Base-by-base conservation (phyloP, 495 filamentous ascomycete species). In the Aspergillus cavernicola region DNA sequence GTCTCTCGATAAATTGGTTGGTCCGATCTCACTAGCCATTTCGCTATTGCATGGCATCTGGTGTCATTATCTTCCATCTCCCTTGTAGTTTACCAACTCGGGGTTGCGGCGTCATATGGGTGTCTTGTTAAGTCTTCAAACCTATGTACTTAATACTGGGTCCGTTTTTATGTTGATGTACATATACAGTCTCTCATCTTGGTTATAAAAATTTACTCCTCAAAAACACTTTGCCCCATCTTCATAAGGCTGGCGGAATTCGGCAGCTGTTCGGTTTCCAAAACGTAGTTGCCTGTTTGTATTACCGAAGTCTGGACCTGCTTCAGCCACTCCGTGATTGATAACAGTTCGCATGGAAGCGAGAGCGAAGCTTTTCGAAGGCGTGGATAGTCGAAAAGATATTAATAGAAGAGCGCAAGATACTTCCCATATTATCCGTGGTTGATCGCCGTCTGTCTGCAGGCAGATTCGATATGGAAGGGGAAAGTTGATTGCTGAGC, bases 31-130 rank as follows among this genome's bases (percentile, higher is more conserved):
- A 38, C 47, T 36, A 54, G 33, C 38, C 31, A 18, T 56, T 51
- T 13, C 39, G 43, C 31, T 50, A 36, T 57, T 51, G 59, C 61
- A 63, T 63, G 53, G 54, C 57, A 60, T 58, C 40, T 47, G 51
- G 46, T 53, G 40, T 53, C 32, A 35, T 50, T 31, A 41, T 50
- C 44, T 53, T 52, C 51, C 35, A 53, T 53, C 52, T 45, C 44
- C 52, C 49, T 57, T 58, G 44, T 62, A 57, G 47, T 62, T 55
- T 31, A 52, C 52, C 50, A 37, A 51, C 52, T 49, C 29, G 54
- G 61, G 56, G 56, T 62, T 60, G 52, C 49, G 62, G 62, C 62
- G 58, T 65, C 58, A 26, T 57, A 36, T 47, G 43, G 56, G 55
- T 58, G 49, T 57, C 22, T 55, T 47, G 42, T 32, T 47, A 54